Conservation (phyloP, 148 eudicot species). For the Cornus suecica region DNA sequence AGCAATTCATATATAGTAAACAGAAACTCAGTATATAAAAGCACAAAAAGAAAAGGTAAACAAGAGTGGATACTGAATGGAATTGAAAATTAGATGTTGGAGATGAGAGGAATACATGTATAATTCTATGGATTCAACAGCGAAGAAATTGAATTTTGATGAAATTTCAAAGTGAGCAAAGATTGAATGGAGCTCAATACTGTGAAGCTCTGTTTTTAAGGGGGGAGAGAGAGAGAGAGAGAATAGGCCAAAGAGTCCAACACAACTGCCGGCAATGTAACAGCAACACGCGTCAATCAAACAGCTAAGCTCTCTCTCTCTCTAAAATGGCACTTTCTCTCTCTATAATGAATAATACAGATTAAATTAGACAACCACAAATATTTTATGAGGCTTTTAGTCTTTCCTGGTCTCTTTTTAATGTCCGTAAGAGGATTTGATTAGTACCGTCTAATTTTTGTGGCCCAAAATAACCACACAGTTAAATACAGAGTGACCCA, state of each 20-base stretch:
- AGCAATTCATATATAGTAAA: neutral
- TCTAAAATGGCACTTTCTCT: neutral
- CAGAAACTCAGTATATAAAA: neutral
- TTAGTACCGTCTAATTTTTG: neutral
- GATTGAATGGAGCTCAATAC: neutral
- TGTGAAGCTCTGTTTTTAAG: neutral
- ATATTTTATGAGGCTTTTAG: neutral
- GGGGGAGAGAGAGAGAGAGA: neutral
- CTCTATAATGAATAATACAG: neutral
- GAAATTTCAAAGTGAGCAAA: neutral
- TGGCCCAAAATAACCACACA: neutral
- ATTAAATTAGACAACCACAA: neutral
- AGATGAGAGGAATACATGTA: conserved; percentile 6
- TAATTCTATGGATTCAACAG: neutral
- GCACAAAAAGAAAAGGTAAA: neutral
- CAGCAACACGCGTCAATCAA: conserved; percentile 4
- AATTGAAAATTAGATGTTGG: neutral
- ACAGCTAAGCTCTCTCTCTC: conserved; percentile 3
- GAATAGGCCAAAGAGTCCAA: neutral
- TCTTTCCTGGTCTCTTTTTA: no score
- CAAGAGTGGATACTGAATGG: neutral
- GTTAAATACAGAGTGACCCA: neutral
- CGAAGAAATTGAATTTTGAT: neutral
- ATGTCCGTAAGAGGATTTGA: no score
- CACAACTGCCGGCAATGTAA: conserved; percentile 5